These are phyloP conservation scores for Cercospora beticola DNA, from an alignment of 2,329 filamentous ascomycete species.

Conservation along the genomic window DNA sequence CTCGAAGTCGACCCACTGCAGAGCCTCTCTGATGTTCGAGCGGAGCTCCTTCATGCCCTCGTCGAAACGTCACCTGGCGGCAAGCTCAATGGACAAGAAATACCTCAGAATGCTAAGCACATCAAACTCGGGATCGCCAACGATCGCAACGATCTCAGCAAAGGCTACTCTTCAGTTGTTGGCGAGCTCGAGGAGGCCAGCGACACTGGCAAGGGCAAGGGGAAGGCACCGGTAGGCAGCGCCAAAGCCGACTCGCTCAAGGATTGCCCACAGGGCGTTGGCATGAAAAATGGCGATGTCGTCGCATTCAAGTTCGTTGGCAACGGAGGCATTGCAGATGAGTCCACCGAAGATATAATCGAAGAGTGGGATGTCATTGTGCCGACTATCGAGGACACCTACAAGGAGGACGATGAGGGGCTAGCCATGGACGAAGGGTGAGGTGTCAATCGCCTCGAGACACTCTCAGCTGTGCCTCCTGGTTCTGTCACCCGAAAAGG, in stretches of 20 bases:
- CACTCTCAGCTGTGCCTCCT: constrained; percentile 5
- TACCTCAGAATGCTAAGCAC: constrained; percentile 42
- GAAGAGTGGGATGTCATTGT: constrained; percentile 38
- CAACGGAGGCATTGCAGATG: constrained; percentile 25
- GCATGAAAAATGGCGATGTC: constrained; percentile 36
- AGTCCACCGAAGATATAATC: constrained; percentile 21
- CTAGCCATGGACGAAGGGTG: constrained; percentile 28
- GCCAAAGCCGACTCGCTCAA: constrained; percentile 37
- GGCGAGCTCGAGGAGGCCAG: constrained; percentile 24
- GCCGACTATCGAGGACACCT: constrained; percentile 37
- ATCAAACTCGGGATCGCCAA: constrained; percentile 45
- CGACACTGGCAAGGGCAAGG: constrained; percentile 40
- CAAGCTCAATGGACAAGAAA: constrained; percentile 36
- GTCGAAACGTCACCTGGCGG: constrained; percentile 41
- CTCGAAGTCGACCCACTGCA: constrained; percentile 48
- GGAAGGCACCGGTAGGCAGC: constrained; percentile 35
- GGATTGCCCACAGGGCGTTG: constrained; percentile 41
- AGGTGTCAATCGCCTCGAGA: constrained; percentile 4
- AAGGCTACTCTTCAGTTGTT: constrained; percentile 44
- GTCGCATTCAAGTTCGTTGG: constrained; percentile 39
- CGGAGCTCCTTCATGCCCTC: constrained; percentile 44
- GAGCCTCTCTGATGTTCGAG: constrained; percentile 43
- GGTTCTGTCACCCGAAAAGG: background rate
- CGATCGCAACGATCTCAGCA: constrained; percentile 42
- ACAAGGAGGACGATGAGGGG: constrained; percentile 33